phyloP scores from a whole-genome alignment of 192 early-diverging fungal species.

The Linnemannia zychae region DNA sequence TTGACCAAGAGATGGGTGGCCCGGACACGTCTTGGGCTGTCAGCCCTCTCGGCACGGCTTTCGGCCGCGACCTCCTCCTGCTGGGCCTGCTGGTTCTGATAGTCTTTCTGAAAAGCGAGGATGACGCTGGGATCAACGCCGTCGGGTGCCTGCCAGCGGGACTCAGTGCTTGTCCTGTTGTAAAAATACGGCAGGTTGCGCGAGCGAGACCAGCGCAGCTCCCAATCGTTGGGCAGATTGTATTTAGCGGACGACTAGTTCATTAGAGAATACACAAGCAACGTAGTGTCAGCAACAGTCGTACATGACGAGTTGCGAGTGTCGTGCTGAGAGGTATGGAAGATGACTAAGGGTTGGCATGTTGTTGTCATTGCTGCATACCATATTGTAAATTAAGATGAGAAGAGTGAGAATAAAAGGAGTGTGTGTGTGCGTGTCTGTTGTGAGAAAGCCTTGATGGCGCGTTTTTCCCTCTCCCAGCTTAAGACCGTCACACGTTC shows the following conservation, averaged over 20 bases:
- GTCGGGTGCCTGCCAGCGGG: constrained; percentile 81
- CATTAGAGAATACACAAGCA: background rate
- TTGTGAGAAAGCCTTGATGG: background rate
- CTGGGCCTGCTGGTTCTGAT: constrained; percentile 30
- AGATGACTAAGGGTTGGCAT: background rate
- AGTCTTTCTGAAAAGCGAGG: constrained; percentile 53
- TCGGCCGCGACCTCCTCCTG: constrained; percentile 20
- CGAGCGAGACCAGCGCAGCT: constrained; percentile 75
- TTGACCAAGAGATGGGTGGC: constrained; percentile 95
- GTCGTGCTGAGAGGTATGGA: background rate
- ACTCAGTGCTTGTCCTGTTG: constrained; percentile 79
- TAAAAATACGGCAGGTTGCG: constrained; percentile 83
- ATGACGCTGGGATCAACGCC: constrained; percentile 52
- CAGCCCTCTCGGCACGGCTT: background rate
- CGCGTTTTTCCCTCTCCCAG: background rate
- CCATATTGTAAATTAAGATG: background rate
- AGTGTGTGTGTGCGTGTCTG: background rate
- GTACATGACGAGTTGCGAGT: background rate
- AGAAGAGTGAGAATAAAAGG: background rate
- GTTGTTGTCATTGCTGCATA: background rate
- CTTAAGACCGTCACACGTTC: background rate
- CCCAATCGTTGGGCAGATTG: constrained; percentile 77
- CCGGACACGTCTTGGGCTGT: constrained; percentile 63
- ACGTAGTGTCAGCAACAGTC: background rate
- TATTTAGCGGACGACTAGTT: constrained; percentile 27